Evolutionary conservation across 2,329 filamentous ascomycete species (phyloP), one percentile per base, ranked within the genome.

Genomic region (Laburnicola sp.): DNA sequence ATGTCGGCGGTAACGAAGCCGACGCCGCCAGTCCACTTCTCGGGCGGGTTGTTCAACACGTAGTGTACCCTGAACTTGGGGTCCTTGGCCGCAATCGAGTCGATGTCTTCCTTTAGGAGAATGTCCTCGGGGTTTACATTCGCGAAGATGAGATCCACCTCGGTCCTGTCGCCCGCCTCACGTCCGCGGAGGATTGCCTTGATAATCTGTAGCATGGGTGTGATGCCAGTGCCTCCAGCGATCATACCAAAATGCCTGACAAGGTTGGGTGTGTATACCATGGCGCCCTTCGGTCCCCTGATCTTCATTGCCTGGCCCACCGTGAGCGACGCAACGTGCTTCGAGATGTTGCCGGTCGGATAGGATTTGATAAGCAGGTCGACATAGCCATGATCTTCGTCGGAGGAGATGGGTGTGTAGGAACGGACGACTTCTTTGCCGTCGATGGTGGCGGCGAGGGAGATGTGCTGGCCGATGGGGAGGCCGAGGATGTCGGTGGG

Each of bases 301-400:
- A 97, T 87, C 72, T 89, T 90, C 82, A 97, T 94, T 54, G 83
- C 86, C 75, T 75, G 64, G 56, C 93, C 92, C 53, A 97, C 82
- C 57, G 83, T 83, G 56, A 99, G 84, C 10, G 83, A 85, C 40
- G 91, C 89, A 78, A 99, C 86, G 77, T 96, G 82, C 78, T 91
- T 92, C 74, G 89, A 95, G 81, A 99, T 97, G 80, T 97, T 97
- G 66, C 94, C 94, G 62, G 91, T 91, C 2, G 92, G 91, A 78
- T 99, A 99, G 25, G 91, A 91, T 82, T 99, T 99, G 82, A 99
- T 92, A 65, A 99, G 84, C 53, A 99, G 86, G 75, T 97, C 94
- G 75, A 97, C 91, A 81, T 90, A 88, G 73, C 94, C 94, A 48
- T 88, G 86, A 72, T 70, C 66, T 46, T 70, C 60, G 48, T 75